phyloP scores from a whole-genome alignment of 345 rosid genomes.

The Orychophragmus violaceus region DNA sequence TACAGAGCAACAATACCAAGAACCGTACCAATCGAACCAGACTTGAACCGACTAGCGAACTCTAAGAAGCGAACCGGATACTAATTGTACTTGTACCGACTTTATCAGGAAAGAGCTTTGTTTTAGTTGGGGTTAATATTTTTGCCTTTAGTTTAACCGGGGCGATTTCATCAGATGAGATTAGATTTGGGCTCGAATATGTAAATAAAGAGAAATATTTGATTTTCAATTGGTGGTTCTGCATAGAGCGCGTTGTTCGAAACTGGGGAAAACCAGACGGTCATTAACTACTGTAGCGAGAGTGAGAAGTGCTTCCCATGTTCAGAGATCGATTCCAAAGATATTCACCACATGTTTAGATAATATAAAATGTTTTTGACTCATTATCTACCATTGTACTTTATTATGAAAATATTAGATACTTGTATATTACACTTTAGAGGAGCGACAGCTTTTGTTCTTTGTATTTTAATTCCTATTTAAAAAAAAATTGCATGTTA shows the following conservation, averaged over 20 bases:
- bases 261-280: constrained; percentile 1
- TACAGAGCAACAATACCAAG: constrained; percentile 27
- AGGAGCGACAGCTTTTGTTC: constrained; percentile 28
- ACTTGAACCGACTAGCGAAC: constrained; percentile 20
- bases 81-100: constrained; percentile 11
- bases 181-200: constrained; percentile 3
- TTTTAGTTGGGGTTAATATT: background rate
- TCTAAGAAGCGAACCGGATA: background rate
- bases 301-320: constrained; percentile 31
- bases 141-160: background rate
- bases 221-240: background rate
- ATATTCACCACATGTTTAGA: constrained; percentile 26
- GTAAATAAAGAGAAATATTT: constrained; percentile 21
- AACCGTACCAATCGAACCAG: constrained; percentile 33
- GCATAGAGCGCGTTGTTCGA: constrained; percentile 21
- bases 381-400: constrained; percentile 7
- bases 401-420: background rate
- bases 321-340: constrained; percentile 23
- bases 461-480: background rate
- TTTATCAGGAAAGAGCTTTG: background rate
- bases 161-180: background rate
- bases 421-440: background rate
- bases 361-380: constrained; percentile 10
- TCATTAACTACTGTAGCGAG: constrained; percentile 24
- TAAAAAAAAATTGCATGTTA: constrained; percentile 3